Base-by-base conservation (phyloP, 148 eudicot genomes). In the Salicornia ramosissima region DNA sequence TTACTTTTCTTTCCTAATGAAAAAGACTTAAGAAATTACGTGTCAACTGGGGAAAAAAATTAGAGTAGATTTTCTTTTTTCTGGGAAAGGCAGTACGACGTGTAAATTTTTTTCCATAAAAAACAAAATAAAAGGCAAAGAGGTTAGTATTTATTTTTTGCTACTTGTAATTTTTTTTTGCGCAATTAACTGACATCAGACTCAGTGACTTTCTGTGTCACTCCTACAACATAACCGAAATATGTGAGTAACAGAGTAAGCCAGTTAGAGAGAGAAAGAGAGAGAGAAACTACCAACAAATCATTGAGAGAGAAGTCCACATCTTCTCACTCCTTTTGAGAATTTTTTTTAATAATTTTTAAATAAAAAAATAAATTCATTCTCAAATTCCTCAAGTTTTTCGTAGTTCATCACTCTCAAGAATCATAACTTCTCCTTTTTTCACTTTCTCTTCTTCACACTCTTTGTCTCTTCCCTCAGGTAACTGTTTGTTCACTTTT, bases 251-350 rank as follows among this genome's bases (percentile, higher is more conserved):
- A 60, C 33, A 59, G 57, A 71, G 46, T 40, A 71, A 60, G 45
- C 58, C n/a, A 15, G 31, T 11, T n/a, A 30, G 50, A 65, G 2
- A 49, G 5, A 49, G 18, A 49, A 49, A 22, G 16, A 1, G 28
- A 34, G 28, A 45, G 55, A 29, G 43, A 52, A 19, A 14, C 6
- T 9, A 14, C 12, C 2, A 15, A 69, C 22, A 14, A 45, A 36
- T 36, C 40, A 36, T 36, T 36, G 8, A 36, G 40, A 36, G 30
- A 51, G 69, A 57, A 67, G 68, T 57, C 65, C 59, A 64, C 71
- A 64, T 25, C 71, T 54, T 52, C 46, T 36, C 75, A 71, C 68
- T 71, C 34, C 76, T 71, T 71, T 77, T 77, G 52, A 77, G 63
- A 47, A 50, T 46, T 7, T 63, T 51, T 42, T 14, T 16, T 46